These are phyloP conservation scores for Dryas integrifolia DNA, from an alignment of 331 rosid species.

Conservation along the genomic window DNA sequence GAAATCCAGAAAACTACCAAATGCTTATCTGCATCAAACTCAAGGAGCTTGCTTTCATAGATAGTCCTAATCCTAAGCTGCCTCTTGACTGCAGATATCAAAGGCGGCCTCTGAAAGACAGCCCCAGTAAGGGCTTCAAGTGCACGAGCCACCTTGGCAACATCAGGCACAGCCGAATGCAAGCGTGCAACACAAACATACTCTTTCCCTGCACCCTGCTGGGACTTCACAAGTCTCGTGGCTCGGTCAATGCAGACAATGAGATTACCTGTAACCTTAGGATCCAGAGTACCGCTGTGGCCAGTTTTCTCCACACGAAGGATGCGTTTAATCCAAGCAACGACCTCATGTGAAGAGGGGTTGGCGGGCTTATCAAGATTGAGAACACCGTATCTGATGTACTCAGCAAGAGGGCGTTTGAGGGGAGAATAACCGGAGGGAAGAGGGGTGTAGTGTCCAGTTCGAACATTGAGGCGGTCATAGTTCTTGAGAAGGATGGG, in stretches of 20 bases:
- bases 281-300: constrained; percentile 88
- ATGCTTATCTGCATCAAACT: constrained; percentile 70
- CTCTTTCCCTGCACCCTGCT: constrained; percentile 96
- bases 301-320: constrained; percentile 87
- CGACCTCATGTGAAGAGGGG: constrained; percentile 92
- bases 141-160: constrained; percentile 72
- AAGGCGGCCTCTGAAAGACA: constrained; percentile 84
- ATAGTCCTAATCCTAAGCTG: constrained; percentile 91
- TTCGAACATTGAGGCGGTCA: constrained; percentile 84
- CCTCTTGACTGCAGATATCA: constrained; percentile 85
- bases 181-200: constrained; percentile 80
- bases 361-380: constrained; percentile 90
- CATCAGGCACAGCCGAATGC: constrained; percentile 72
- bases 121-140: constrained; percentile 88
- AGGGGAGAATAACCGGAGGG: constrained; percentile 82
- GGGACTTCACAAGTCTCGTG: constrained; percentile 79
- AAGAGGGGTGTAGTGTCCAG: constrained; percentile 89
- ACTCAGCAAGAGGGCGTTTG: constrained; percentile 68
- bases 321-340: constrained; percentile 88
- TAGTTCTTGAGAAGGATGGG: constrained; percentile 83
- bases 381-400: constrained; percentile 72
- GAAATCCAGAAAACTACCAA: constrained; percentile 95
- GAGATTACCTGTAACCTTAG: constrained; percentile 87
- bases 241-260: constrained; percentile 95
- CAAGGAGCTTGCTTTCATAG: constrained; percentile 92